Evolutionary conservation across 129 eudicot species (phyloP).

Genomic region (Flaveria ramosissima): DNA sequence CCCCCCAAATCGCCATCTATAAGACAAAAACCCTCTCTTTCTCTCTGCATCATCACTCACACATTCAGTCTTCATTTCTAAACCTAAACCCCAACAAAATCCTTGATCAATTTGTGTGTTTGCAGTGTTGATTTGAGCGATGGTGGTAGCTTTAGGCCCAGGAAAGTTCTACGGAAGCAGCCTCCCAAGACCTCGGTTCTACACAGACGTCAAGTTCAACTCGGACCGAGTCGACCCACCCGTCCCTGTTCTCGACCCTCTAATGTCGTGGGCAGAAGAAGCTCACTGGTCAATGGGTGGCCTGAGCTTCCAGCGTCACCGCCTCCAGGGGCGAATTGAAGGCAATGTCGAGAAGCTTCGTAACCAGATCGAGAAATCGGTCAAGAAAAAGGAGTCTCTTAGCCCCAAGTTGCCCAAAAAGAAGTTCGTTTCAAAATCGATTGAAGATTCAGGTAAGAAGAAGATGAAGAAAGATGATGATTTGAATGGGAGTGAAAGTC

Average conservation of each 20-base stretch:
- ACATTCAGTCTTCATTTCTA: not conserved
- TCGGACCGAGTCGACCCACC: conserved; percentile 76
- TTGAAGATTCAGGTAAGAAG: not conserved
- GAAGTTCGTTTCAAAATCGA: not conserved
- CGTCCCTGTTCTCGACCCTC: conserved; percentile 56
- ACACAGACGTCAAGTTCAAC: conserved; percentile 68
- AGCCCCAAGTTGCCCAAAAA: conserved; percentile 19
- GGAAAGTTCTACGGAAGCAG: conserved; percentile 96
- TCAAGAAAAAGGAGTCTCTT: conserved; percentile 22
- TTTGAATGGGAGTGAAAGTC: not conserved
- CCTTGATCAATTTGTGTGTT: not conserved
- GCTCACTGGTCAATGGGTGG: conserved; percentile 99
- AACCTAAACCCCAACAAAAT: not conserved
- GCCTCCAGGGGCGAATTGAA: conserved; percentile 89
- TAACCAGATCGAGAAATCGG: conserved; percentile 42
- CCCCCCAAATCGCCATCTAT: too few species aligned
- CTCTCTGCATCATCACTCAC: too few species aligned
- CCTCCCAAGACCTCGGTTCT: conserved; percentile 77
- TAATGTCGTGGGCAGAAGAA: conserved; percentile 78
- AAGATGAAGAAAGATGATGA: not conserved
- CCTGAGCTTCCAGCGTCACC: conserved; percentile 57
- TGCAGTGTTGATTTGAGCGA: conserved; percentile 11
- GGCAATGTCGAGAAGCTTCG: conserved; percentile 64
- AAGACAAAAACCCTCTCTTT: too few species aligned
- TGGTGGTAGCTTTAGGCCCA: conserved; percentile 81